Evolutionary conservation across 768 basidiomycete species (phyloP), one percentile per base, ranked within the genome.

Genomic region (Saitozyma sp.): DNA sequence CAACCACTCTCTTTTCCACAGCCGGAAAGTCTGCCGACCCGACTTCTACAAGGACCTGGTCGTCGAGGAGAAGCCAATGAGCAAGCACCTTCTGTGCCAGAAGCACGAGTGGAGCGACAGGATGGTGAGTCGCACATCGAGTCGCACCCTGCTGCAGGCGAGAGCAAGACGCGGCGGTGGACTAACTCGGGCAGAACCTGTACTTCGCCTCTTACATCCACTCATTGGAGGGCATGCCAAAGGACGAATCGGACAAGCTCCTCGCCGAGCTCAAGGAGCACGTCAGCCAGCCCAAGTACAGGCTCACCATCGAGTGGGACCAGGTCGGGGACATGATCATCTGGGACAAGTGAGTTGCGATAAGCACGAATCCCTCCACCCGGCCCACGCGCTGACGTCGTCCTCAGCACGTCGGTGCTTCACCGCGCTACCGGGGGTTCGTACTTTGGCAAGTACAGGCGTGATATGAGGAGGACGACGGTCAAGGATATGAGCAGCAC

Each of bases 1-100:
- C 59, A 66, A 69, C 45, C 69, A 75, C 56, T 67, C 65, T 7
- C 58, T 54, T 9, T 63, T 59, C 51, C 65, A 67, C 39, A 63
- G 54, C n/a, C 48, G 67, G 14, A 58, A 59, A 39, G 53, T 51
- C 41, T 50, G 50, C 50, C 54, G 62, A 50, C 67, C 67, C 20
- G 61, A 65, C 39, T 65, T 59, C 52, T 68, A 64, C 43, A 59
- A 56, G 41, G 66, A 60, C 40, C 45, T 68, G 42, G 66, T 64
- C 41, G 59, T 61, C 14, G 53, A 48, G 55, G 59, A 61, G 19
- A 50, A 54, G 20, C 59, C 63, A n/a, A 64, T 68, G 63, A 51
- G 55, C 45, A 61, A 64, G 55, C 66, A 68, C 54, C 50, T 53
- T 16, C 42, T 68, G 40, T 59, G 60, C 6, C 60, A 64, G 56